A percentile compares a stretch with the other conserved stretches of the same genome.
Conservation (phyloP, 208 protist species). For the Chromosphaera perkinsii region DNA sequence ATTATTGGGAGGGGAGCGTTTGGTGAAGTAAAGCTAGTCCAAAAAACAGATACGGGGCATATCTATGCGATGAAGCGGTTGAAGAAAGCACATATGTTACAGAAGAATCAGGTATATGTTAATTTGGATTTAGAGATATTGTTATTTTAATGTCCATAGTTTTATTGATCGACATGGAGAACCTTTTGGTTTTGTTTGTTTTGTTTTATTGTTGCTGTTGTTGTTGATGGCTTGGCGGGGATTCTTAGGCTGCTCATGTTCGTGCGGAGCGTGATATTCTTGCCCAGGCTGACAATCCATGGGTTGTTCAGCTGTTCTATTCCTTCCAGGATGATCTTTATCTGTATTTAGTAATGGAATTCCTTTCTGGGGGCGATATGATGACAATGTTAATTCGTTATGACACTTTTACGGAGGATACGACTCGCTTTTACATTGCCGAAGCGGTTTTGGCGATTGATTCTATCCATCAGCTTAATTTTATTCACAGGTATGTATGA, state of each 20-base stretch:
- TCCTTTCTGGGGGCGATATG: conserved; percentile 82
- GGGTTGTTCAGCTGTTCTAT: conserved; percentile 75
- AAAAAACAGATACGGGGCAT: conserved; percentile 62
- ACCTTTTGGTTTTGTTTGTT: too few species aligned
- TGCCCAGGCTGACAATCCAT: conserved; percentile 59
- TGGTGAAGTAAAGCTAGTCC: conserved; percentile 73
- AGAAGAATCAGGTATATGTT: conserved; percentile 70
- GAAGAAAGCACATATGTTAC: conserved; percentile 73
- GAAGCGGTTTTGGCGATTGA: conserved; percentile 76
- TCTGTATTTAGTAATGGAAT: conserved; percentile 88
- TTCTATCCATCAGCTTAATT: conserved; percentile 75
- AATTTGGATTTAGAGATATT: too few species aligned
- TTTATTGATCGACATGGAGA: too few species aligned
- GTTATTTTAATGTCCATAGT: too few species aligned
- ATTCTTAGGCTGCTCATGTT: conserved; percentile 64
- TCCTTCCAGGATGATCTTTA: conserved; percentile 66
- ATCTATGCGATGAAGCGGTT: conserved; percentile 82
- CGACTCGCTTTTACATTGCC: conserved; percentile 68
- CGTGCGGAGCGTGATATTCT: conserved; percentile 75
- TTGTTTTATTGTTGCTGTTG: conserved; percentile 15
- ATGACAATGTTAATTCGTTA: conserved; percentile 84
- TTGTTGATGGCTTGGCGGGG: too few species aligned
- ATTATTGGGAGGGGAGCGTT: conserved; percentile 83
- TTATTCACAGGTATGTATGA: conserved; percentile 48
- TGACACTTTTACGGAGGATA: conserved; percentile 67